A percentile compares a stretch with the other conserved stretches of the same genome.
Evolutionary conservation across 78 protist genomes (phyloP).

Genomic region (Salpingoeca rosetta): DNA sequence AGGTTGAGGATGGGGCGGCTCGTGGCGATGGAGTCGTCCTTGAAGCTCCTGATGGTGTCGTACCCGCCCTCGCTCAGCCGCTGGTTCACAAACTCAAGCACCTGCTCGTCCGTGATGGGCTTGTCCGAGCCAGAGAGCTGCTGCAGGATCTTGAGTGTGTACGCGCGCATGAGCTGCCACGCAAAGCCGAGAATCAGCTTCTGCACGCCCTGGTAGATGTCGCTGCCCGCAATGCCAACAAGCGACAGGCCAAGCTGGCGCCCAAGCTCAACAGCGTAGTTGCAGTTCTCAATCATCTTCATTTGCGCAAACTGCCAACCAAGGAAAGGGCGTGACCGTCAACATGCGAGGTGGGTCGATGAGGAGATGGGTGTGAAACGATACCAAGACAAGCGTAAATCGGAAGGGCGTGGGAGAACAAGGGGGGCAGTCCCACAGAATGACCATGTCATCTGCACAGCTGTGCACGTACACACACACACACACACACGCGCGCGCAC

Average conservation of each 20-base stretch:
- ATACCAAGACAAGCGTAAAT: no score
- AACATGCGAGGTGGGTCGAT: no score
- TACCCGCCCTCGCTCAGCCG: conserved; percentile 38
- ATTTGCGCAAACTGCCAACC: conserved; percentile 34
- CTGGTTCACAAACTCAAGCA: conserved; percentile 32
- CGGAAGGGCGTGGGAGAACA: no score
- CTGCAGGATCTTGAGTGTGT: conserved; percentile 32
- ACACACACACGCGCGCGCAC: no score
- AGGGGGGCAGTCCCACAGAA: no score
- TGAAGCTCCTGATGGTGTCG: conserved; percentile 61
- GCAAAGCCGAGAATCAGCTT: conserved; percentile 61
- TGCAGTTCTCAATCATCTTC: conserved; percentile 71
- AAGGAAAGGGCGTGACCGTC: no score
- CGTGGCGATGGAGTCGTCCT: conserved; percentile 41
- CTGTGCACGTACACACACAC: no score
- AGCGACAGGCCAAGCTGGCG: conserved; percentile 38
- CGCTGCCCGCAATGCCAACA: conserved; percentile 73
- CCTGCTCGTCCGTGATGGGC: conserved; percentile 30
- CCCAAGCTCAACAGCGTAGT: conserved; percentile 62
- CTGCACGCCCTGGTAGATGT: conserved; percentile 69
- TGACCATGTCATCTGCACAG: no score
- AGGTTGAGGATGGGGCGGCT: conserved; percentile 60
- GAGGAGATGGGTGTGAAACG: no score
- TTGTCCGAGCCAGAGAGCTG: conserved; percentile 7
- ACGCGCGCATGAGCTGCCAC: conserved; percentile 78